Evolutionary conservation across 2,329 filamentous ascomycete species (phyloP).

Genomic region (Cylindrodendrum hubeiense): DNA sequence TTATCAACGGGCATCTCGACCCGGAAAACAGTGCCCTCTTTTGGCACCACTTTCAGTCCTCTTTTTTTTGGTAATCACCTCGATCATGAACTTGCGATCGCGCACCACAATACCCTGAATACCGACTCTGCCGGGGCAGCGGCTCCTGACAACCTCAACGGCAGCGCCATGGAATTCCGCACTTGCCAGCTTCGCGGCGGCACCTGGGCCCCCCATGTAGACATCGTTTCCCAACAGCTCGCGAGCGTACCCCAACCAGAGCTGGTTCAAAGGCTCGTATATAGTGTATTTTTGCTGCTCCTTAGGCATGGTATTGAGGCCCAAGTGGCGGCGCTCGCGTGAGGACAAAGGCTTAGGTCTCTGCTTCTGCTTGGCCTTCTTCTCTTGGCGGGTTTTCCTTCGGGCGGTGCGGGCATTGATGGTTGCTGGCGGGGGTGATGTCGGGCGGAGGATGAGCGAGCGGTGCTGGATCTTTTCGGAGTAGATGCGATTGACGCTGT

Average conservation of each 20-base stretch:
- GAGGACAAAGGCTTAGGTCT: slow-evolving; percentile 81
- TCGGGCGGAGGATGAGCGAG: slow-evolving; percentile 82
- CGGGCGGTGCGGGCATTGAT: slow-evolving; percentile 69
- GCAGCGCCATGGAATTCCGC: slow-evolving; percentile 93
- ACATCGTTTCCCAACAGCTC: slow-evolving; percentile 79
- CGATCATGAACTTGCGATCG: slow-evolving; percentile 88
- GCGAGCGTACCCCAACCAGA: slow-evolving; percentile 89
- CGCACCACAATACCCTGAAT: slow-evolving; percentile 87
- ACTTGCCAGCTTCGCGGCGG: slow-evolving; percentile 81
- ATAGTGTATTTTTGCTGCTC: slow-evolving; percentile 73
- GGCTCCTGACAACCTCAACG: slow-evolving; percentile 84
- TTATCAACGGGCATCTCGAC: slow-evolving; percentile 71
- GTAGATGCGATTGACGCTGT: slow-evolving; percentile 78
- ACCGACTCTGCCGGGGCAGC: slow-evolving; percentile 85
- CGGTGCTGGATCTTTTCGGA: slow-evolving; percentile 86
- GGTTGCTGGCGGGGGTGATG: slow-evolving; percentile 72
- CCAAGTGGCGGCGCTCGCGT: slow-evolving; percentile 78
- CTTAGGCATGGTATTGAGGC: slow-evolving; percentile 80
- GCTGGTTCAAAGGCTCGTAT: slow-evolving; percentile 79
- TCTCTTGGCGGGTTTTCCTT: slow-evolving; percentile 60
- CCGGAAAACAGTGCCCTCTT: slow-evolving; percentile 89
- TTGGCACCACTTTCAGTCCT: slow-evolving; percentile 83
- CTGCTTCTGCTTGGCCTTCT: slow-evolving; percentile 61
- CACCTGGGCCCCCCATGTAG: slow-evolving; percentile 65
- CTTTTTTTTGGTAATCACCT: slow-evolving; percentile 81